Evolutionary conservation across 73 alveolate species (phyloP), one percentile per base, ranked within the genome.

Genomic region (Uronychia binucleata): DNA sequence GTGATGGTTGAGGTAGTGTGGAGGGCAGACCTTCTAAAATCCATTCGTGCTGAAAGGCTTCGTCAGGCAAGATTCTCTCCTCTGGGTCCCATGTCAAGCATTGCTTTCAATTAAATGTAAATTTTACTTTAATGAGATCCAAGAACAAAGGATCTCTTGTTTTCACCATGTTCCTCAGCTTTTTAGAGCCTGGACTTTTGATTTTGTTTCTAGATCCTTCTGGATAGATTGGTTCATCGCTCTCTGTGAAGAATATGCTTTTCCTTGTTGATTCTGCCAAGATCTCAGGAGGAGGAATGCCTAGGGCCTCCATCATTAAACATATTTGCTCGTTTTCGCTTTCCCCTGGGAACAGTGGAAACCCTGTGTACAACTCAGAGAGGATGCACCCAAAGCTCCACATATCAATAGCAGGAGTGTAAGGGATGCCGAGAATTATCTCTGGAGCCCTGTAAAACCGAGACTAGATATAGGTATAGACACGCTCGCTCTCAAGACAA

Each of bases 281-380:
- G 30, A 92, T 74, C n/a, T 88, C 57, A 31, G 57, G 85, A 0
- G 96, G 83, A 58, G 90, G 91, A 28, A 78, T 79, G 34, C 96
- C 97, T 59, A 80, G 60, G 81, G 86, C 77, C 82, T 95, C 96
- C 97, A 95, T 95, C 58, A 95, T 90, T 58, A 88, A 87, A 26
- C 93, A 91, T 8, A 95, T 78, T 59, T 95, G 91, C 81, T 95
- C 98, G 33, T 89, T 88, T 87, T 95, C 98, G 35, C 89, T 86
- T 91, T 95, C 98, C 29, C 98, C 98, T 0, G 98, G 98, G 88
- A 95, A 95, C 35, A 95, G 86, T 0, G 98, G 98, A 84, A 82
- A 93, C 5, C 98, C 98, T 19, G 94, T 93, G 83, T 87, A 81
- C 19, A 87, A 90, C 86, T 95, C 98, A 28, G 96, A 97, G 31